Conservation (phyloP, 208 protist genomes). For the Jaenimonas drosophilae region DNA sequence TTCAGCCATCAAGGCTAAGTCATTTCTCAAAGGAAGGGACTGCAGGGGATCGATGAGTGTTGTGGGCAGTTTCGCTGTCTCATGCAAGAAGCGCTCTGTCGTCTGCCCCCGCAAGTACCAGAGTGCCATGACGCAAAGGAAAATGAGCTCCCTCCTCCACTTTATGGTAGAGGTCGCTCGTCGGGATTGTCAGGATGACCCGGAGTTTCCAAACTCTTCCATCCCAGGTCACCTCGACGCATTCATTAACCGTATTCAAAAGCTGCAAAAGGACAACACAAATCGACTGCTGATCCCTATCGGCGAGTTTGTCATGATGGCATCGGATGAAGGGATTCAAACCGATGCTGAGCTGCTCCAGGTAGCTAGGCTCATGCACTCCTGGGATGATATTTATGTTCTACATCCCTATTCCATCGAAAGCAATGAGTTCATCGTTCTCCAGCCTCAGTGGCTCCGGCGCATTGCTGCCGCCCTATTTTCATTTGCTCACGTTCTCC, state of each 20-base stretch:
- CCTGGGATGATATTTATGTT: conserved; percentile 81
- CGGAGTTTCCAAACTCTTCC: conserved; percentile 46
- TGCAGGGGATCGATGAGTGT: too few relatives aligned
- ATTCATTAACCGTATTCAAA: conserved; percentile 45
- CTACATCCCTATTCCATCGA: conserved; percentile 52
- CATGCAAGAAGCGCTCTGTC: conserved; percentile 70
- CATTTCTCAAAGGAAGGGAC: too few relatives aligned
- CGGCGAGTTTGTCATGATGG: conserved; percentile 57
- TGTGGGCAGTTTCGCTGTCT: conserved; percentile 82
- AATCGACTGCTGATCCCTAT: conserved; percentile 75
- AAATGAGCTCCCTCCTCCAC: conserved; percentile 55
- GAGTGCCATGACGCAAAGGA: conserved; percentile 42
- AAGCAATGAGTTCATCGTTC: conserved; percentile 60
- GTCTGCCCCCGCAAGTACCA: conserved; percentile 53
- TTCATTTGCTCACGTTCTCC: conserved; percentile 78
- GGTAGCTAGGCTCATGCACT: conserved; percentile 71
- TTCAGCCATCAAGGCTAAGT: too few relatives aligned
- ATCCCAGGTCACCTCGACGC: conserved; percentile 66
- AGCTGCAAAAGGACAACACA: conserved; percentile 39
- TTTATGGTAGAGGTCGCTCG: conserved; percentile 52
- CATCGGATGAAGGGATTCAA: conserved; percentile 53
- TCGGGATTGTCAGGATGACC: conserved; percentile 58
- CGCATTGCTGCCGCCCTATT: conserved; percentile 74
- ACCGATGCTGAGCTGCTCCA: conserved; percentile 66
- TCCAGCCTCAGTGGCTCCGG: conserved; percentile 72